Base-by-base conservation (phyloP, 83 land plant genomes). In the Thuja plicata region DNA sequence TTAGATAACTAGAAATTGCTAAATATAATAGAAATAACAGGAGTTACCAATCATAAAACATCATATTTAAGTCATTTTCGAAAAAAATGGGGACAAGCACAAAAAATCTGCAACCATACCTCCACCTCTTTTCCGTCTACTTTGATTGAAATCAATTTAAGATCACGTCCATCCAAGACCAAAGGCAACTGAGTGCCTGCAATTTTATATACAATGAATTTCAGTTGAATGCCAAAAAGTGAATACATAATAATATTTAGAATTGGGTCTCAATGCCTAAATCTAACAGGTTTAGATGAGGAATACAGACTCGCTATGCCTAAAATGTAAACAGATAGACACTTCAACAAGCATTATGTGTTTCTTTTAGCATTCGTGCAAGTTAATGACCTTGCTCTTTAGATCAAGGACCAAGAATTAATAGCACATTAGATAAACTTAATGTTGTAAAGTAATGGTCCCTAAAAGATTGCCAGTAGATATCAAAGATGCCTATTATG, bases 161-260 rank as follows among this genome's bases (percentile, higher is more conserved):
- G 88, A 87, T 95, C 97, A 9, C 70, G 70, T 19, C 99, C 99
- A 94, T 96, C 92, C 90, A 96, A 89, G 7, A 94, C 89, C 90
- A 97, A 89, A 43, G 99, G 98, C 78, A 89, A 46, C 60, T 91
- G 86, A 55, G 41, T 85, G 74, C 94, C 98, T 94, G 81, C 60
- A 48, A 19, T 41, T 60, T 50, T 82, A 45, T 89, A 32, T 30
- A 35, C 41, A 45, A 48, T 27, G 48, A 46, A 62, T 38, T 87
- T 34, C 35, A 87, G 11, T 15, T 21, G 16, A 8, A 34, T 80
- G 19, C 52, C 37, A 32, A 84, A 74, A 84, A 84, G 7, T n/a
- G n/a, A 17, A 54, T 15, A 54, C n/a, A 88, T 32, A 88, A 84
- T 12, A 52, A 54, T 52, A 48, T 19, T 76, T 40, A 3, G 3